Base-by-base conservation (phyloP, 2,329 filamentous ascomycete species). In the Orbilia ellipsospora region DNA sequence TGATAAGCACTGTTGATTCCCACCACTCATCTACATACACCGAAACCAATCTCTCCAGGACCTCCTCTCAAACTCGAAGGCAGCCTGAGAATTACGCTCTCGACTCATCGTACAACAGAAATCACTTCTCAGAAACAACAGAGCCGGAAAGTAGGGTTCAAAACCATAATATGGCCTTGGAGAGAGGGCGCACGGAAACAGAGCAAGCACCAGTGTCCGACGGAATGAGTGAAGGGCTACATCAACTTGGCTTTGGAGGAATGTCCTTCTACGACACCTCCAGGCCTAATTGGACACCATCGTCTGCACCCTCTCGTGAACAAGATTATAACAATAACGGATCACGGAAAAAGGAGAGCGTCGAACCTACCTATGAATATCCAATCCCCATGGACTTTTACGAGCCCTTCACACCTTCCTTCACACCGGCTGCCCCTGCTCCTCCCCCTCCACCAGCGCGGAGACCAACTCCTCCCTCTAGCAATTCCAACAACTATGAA, bases 371-470 rank as follows among this genome's bases (percentile, higher is more conserved):
- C 7, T 66, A 74, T 28, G 70, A 74, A 62, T 59, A 45, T 13
- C 55, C 55, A 7, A 74, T 74, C 42, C 56, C 70, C 16, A 74
- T 74, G 55, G 70, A 74, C 63, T 74, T 56, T 57, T 74, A 66
- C 63, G 70, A 74, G 6, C 52, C 66, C 6, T 74, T 67, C 31
- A 74, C 64, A 26, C 62, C 70, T 7, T 54, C 50, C 31, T 74
- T 66, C 52, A 62, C 40, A 31, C 70, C 70, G 1, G 62, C 70
- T 16, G 31, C 62, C 5, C 16, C 68, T 2, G 6, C 52, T 23
- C 23, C 54, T 48, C 18, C 28, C 3, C 31, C 54, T n/a, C 62
- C 16, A 51, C 48, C 56, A 2, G 51, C 45, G 23, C 28, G 48
- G 45, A 67, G 54, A 51, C 56, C 55, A 3, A 20, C 23, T 13